Base-by-base conservation (phyloP, 2,329 filamentous ascomycete species). In the Emericellopsis atlantica region DNA sequence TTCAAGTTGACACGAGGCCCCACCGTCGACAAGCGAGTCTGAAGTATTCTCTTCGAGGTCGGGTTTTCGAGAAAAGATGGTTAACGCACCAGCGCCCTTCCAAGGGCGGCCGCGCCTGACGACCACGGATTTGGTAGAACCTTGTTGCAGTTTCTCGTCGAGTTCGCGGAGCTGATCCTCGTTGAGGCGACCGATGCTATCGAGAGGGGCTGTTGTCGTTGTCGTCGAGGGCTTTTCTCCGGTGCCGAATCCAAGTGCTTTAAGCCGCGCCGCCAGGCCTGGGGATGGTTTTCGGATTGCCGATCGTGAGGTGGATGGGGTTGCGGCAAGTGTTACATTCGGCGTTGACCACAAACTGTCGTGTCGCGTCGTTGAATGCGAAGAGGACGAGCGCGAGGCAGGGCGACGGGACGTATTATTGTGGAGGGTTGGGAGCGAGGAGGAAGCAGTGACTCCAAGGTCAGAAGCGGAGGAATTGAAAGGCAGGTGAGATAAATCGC, bases 41-140 rank as follows among this genome's bases (percentile, higher is more conserved):
- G 38, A 37, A 7, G 14, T 15, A 12, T 31, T 5, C 7, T 23
- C 24, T 32, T 22, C 16, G n/a, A 40, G n/a, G 40, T 39, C 45
- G 48, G 43, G 48, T 48, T 46, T 50, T 43, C 45, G 44, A 40
- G 43, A 77, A 64, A 47, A 68, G 66, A 51, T 70, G 66, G 24
- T n/a, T 15, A 29, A 52, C 48, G 54, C 51, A 55, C 74, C 72
- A 55, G 74, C 70, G 57, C 76, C 79, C 65, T 76, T 84, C 82
- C 82, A 87, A 51, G 81, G 74, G 54, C 78, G 76, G 55, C 81
- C 81, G 52, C 79, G 72, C 54, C 79, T 72, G 58, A 79, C 69
- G 51, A 84, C 65, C 48, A 65, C 48, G 66, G 65, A 46, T 54
- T 54, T 48, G 55, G 55, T 47, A 21, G 72, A 74, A 54, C 67